These are phyloP conservation scores for Hydrangea macrophylla DNA, from an alignment of 148 eudicot genomes.

Conservation along the genomic window DNA sequence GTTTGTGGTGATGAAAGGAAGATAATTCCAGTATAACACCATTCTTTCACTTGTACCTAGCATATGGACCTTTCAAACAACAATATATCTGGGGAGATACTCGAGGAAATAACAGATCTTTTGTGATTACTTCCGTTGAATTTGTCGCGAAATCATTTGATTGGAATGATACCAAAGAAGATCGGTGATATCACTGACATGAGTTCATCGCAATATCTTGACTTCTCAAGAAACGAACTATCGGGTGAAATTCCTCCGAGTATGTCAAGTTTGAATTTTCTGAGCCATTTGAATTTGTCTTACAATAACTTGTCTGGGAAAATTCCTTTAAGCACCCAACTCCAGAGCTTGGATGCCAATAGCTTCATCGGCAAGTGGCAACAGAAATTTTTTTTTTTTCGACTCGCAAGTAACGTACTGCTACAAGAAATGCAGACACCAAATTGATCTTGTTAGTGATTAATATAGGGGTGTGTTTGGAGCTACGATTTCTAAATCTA, in stretches of 20 bases:
- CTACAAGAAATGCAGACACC: too few relatives aligned
- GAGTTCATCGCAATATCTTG: slow-evolving; percentile 12
- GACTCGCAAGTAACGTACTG: too few relatives aligned
- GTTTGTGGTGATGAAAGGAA: background rate
- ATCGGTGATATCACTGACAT: slow-evolving; percentile 8
- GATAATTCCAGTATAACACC: background rate
- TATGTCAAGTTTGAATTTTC: too few relatives aligned
- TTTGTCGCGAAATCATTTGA: slow-evolving; percentile 12
- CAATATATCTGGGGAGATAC: slow-evolving; percentile 11
- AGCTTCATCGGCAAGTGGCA: background rate
- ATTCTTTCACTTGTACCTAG: background rate
- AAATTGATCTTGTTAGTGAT: too few relatives aligned
- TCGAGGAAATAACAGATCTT: background rate
- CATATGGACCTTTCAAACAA: slow-evolving; percentile 18
- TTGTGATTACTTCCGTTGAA: slow-evolving; percentile 8
- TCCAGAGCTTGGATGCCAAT: slow-evolving; percentile 17
- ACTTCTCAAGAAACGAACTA: too few relatives aligned
- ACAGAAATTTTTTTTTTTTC: too few relatives aligned
- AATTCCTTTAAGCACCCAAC: slow-evolving; percentile 22
- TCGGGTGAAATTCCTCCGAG: too few relatives aligned
- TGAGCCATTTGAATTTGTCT: too few relatives aligned
- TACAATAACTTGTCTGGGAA: slow-evolving; percentile 23
- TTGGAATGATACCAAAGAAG: background rate
- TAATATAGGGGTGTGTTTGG: too few relatives aligned
- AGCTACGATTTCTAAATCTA: too few relatives aligned